phyloP scores from a whole-genome alignment of 1,284 basidiomycete genomes.

The Sporisorium exsertum region DNA sequence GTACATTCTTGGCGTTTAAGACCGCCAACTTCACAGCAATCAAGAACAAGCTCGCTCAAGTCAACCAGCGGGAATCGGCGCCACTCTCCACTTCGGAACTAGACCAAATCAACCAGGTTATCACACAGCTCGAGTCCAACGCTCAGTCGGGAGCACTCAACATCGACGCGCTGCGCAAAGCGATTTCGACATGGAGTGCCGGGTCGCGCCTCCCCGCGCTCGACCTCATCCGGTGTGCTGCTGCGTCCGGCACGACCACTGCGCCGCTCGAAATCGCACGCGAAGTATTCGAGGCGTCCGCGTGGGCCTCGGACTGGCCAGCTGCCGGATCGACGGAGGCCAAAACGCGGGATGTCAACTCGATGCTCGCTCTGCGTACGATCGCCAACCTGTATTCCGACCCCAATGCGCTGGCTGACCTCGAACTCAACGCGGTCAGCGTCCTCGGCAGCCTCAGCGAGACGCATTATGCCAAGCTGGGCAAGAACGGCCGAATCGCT shows the following conservation, averaged over 20 bases:
- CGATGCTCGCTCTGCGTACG: constrained; percentile 83
- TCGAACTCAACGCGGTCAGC: constrained; percentile 67
- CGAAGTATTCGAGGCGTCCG: constrained; percentile 77
- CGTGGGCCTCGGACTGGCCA: constrained; percentile 76
- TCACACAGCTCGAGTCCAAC: constrained; percentile 74
- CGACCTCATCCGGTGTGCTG: constrained; percentile 83
- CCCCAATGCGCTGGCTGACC: constrained; percentile 59
- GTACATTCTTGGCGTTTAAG: constrained; percentile 77
- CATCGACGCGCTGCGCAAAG: constrained; percentile 62
- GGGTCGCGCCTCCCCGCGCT: constrained; percentile 88
- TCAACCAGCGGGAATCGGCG: constrained; percentile 78
- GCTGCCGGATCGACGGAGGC: constrained; percentile 57
- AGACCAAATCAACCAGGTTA: constrained; percentile 76
- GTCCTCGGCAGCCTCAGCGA: constrained; percentile 61
- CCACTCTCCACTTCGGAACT: constrained; percentile 78
- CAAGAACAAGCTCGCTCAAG: constrained; percentile 83
- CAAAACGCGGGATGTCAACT: constrained; percentile 85
- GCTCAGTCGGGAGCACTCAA: constrained; percentile 16
- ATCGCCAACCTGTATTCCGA: constrained; percentile 80
- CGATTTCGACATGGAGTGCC: constrained; percentile 83
- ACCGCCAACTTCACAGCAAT: constrained; percentile 89
- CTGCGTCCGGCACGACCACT: constrained; percentile 74
- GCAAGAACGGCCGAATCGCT: constrained; percentile 79
- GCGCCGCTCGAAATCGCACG: constrained; percentile 75
- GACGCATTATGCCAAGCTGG: constrained; percentile 70